Evolutionary conservation across 1,139 yeast genomes (phyloP), one percentile per base, ranked within the genome.

Genomic region (Hansenula lynferdii): DNA sequence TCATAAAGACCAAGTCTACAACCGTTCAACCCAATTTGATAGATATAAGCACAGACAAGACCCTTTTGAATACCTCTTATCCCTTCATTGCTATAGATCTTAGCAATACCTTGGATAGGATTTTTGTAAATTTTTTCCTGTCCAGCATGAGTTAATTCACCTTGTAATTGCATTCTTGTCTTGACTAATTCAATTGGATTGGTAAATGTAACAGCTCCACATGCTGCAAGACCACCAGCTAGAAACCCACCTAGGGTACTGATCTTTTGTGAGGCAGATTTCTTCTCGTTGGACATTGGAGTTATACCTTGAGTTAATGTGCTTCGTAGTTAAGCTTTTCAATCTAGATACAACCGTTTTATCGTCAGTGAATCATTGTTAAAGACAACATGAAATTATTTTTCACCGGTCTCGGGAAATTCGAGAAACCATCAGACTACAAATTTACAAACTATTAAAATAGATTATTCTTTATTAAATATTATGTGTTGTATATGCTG

Each of bases 131-230:
- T 60, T 48, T 69, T 75, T 14, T 77, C 72, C 14, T 17, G 17
- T 1, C 69, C 75, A 31, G 69, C 62, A 2, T 80, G 71, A 4
- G 80, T 67, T 38, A 92, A 69, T 62, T 92, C 97, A 40, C 98
- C 98, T 63, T 92, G 97, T 31, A 92, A 69, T 62, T 92, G 98
- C 95, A 92, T 85, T 62, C 97, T 72, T 4, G 95, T 92, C 65
- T 92, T 92, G 55, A 90, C 87, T 48, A 92, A 70, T 58, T 92
- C 98, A 43, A 92, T 84, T 8, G 98, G 98, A 57, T 92, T 92
- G 10, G 97, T 90, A 60, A 90, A 84, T 0, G 97, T 92, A 28
- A 92, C 98, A 0, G 98, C 97, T 38, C 95, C 95, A 66, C 97
- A 90, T 4, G 97, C 97, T 1, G 98, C 98, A 10, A 87, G 50